Evolutionary conservation across 2,329 filamentous ascomycete genomes (phyloP).

Genomic region (Paramyrothecium roridum): DNA sequence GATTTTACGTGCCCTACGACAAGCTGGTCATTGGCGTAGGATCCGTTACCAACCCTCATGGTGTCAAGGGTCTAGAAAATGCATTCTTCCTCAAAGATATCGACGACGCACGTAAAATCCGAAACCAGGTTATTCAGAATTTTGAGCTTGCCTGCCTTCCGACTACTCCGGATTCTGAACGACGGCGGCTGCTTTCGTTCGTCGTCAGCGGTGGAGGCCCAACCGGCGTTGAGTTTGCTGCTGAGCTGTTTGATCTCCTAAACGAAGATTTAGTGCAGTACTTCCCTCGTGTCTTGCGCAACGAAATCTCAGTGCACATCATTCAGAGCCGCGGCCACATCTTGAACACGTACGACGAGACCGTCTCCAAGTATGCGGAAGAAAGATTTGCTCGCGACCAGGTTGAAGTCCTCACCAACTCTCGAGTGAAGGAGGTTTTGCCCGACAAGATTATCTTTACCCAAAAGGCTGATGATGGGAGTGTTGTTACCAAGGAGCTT

Average conservation of each 20-base stretch:
- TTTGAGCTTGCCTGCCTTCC: slow-evolving; percentile 90
- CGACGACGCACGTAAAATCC: slow-evolving; percentile 83
- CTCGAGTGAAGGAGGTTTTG: slow-evolving; percentile 85
- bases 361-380: slow-evolving; percentile 88
- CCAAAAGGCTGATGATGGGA: slow-evolving; percentile 72
- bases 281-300: slow-evolving; percentile 88
- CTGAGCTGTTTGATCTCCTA: slow-evolving; percentile 90
- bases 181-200: slow-evolving; percentile 84
- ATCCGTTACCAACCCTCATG: slow-evolving; percentile 90
- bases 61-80: slow-evolving; percentile 90
- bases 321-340: slow-evolving; percentile 95
- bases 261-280: slow-evolving; percentile 86
- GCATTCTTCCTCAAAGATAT: slow-evolving; percentile 96
- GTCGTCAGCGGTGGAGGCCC: slow-evolving; percentile 95
- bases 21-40: slow-evolving; percentile 92
- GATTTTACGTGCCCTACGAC: slow-evolving; percentile 96
- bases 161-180: slow-evolving; percentile 84
- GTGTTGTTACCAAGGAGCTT: slow-evolving; percentile 81
- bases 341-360: slow-evolving; percentile 96
- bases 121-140: slow-evolving; percentile 84
- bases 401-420: slow-evolving; percentile 88
- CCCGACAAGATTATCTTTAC: slow-evolving; percentile 84
- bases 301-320: slow-evolving; percentile 95
- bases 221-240: slow-evolving; percentile 96
- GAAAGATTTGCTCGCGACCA: slow-evolving; percentile 86